These are phyloP conservation scores for Zoysia japonica DNA, from an alignment of 176 grass and related monocot species.

Conservation along the genomic window DNA sequence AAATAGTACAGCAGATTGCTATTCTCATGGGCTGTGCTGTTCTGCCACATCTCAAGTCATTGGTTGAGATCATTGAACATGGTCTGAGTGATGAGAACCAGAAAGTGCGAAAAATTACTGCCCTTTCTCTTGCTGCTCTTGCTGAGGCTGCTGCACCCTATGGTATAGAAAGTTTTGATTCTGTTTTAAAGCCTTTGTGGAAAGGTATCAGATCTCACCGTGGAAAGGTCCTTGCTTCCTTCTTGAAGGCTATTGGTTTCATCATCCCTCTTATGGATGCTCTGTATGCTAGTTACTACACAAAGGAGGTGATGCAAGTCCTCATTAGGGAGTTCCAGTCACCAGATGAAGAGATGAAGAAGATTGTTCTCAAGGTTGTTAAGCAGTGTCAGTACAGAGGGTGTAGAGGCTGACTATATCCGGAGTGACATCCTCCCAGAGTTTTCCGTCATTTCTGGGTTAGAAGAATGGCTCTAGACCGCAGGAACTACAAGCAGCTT, in stretches of 20 bases:
- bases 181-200: constrained; percentile 93
- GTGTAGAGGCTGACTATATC: constrained; percentile 95
- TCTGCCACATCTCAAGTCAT: constrained; percentile 83
- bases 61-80: constrained; percentile 97
- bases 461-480: constrained; percentile 94
- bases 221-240: constrained; percentile 92
- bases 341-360: constrained; percentile 99
- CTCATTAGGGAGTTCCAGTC: constrained; percentile 97
- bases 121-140: constrained; percentile 90
- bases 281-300: constrained; percentile 96
- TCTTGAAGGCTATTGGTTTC: constrained; percentile 96
- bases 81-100: constrained; percentile 91
- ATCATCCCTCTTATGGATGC: constrained; percentile 99
- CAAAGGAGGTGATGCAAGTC: constrained; percentile 91
- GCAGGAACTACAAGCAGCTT: constrained; percentile 97
- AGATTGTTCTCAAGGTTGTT: constrained; percentile 97
- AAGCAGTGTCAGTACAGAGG: constrained; percentile 98
- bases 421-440: constrained; percentile 82
- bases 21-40: constrained; percentile 98
- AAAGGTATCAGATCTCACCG: constrained; percentile 91
- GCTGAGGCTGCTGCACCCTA: constrained; percentile 92
- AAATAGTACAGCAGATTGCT: constrained; percentile 96
- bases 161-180: constrained; percentile 98
- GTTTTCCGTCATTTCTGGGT: constrained; percentile 94
- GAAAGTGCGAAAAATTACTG: constrained; percentile 94